Conservation (phyloP, 352 stramenopile genomes). For the Chrysophaeum taylorii region DNA sequence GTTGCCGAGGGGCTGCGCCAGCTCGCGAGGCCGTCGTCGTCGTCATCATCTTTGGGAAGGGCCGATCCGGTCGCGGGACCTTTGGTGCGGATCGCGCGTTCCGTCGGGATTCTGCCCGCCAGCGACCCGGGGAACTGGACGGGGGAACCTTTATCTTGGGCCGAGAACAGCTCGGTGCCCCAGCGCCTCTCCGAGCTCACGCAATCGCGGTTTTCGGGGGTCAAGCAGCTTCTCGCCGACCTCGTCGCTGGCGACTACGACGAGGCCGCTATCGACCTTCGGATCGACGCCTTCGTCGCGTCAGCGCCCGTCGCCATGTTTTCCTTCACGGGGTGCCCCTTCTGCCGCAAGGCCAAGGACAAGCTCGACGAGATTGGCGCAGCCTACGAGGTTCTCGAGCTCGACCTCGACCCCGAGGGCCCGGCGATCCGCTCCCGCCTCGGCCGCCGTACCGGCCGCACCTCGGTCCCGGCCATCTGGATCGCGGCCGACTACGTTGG, state of each 20-base stretch:
- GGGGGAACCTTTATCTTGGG: background rate
- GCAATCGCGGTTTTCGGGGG: background rate
- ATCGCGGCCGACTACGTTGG: constrained; percentile 12
- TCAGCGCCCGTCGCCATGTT: background rate
- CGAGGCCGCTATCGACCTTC: background rate
- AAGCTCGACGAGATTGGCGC: constrained; percentile 10
- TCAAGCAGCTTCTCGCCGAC: constrained; percentile 16
- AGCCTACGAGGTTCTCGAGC: constrained; percentile 5
- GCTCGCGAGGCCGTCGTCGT: background rate
- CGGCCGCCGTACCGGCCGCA: background rate
- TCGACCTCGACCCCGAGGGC: constrained; percentile 9
- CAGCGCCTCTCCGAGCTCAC: background rate
- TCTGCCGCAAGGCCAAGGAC: constrained; percentile 14
- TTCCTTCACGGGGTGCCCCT: constrained; percentile 10
- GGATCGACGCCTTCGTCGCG: background rate
- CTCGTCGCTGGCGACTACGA: constrained; percentile 10
- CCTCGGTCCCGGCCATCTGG: constrained; percentile 11
- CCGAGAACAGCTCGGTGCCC: background rate
- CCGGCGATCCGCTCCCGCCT: constrained; percentile 3
- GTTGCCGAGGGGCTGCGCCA: background rate
- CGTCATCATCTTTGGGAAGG: background rate
- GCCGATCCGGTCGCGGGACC: constrained; percentile 5
- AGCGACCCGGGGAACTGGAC: background rate
- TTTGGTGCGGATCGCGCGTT: background rate
- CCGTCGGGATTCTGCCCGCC: background rate